Evolutionary conservation across 2,329 filamentous ascomycete genomes (phyloP).

Genomic region (Lachnellula hyalina): DNA sequence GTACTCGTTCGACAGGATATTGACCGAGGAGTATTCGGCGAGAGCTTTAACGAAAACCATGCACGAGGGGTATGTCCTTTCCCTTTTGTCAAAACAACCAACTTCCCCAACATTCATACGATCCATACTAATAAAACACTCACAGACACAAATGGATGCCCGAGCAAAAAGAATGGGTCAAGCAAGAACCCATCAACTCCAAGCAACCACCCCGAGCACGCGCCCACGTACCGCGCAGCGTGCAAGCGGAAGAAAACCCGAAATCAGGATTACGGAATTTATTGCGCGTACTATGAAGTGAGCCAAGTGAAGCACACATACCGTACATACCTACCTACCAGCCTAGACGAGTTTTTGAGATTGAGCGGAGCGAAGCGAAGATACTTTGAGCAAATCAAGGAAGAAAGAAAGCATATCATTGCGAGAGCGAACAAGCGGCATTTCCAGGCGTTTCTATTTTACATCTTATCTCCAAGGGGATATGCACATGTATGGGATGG

Average conservation of each 20-base stretch:
- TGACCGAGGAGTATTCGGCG: constrained; percentile 60
- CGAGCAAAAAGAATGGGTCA: constrained; percentile 55
- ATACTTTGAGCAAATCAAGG: background rate
- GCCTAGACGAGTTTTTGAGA: background rate
- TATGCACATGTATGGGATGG: no score
- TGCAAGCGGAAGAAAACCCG: constrained; percentile 13
- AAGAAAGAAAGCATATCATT: background rate
- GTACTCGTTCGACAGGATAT: constrained; percentile 59
- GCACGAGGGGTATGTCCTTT: constrained; percentile 51
- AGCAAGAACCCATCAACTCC: constrained; percentile 23
- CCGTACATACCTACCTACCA: background rate
- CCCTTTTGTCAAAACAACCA: no score
- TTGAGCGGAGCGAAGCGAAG: no score
- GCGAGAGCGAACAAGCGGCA: background rate
- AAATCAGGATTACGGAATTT: constrained; percentile 19
- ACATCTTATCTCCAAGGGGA: no score
- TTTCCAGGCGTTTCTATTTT: background rate
- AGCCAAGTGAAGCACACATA: background rate
- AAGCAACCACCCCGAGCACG: background rate
- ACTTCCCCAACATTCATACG: background rate
- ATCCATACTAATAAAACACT: constrained; percentile 16
- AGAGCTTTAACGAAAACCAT: constrained; percentile 55
- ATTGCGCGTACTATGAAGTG: constrained; percentile 12
- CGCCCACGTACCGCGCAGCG: constrained; percentile 20
- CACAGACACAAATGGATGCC: constrained; percentile 56